phyloP scores from a whole-genome alignment of 768 basidiomycete genomes.

The Suillus hirtellus region DNA sequence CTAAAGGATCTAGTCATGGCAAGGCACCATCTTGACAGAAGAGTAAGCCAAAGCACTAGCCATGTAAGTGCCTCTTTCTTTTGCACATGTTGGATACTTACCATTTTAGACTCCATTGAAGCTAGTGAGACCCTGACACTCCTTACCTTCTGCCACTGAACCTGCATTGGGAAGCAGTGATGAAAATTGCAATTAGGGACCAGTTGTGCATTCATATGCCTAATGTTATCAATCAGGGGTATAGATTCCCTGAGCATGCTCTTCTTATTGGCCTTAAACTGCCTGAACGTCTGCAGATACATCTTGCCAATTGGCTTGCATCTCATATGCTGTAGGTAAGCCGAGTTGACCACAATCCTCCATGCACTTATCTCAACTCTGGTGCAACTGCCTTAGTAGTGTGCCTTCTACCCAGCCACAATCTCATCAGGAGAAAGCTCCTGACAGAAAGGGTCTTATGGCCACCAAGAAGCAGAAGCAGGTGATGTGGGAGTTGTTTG shows the following conservation, averaged over 20 bases:
- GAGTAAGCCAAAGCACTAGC: not conserved
- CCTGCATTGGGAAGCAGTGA: constrained; percentile 3
- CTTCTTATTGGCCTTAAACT: not conserved
- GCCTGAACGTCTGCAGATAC: not conserved
- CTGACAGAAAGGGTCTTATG: not conserved
- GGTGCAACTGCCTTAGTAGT: constrained; percentile 6
- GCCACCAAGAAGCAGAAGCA: not conserved
- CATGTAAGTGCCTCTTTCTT: not conserved
- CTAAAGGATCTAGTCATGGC: not conserved
- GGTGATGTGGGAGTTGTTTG: constrained; percentile 7
- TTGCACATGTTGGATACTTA: not conserved
- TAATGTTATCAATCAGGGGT: not conserved
- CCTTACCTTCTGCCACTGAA: not conserved
- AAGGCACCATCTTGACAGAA: constrained; percentile 2
- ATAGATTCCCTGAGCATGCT: constrained; percentile 5
- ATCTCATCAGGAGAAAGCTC: not conserved
- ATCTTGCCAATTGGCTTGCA: constrained; percentile 10
- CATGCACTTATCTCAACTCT: constrained; percentile 2
- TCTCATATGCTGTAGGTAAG: not conserved
- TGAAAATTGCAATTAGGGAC: constrained; percentile 1
- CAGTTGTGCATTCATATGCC: not conserved
- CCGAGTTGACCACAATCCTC: not conserved
- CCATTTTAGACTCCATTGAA: not conserved
- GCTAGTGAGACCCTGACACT: constrained; percentile 1
- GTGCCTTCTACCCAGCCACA: not conserved